Conservation (phyloP, 192 early-diverging fungal genomes). For the Coemansia javaensis region DNA sequence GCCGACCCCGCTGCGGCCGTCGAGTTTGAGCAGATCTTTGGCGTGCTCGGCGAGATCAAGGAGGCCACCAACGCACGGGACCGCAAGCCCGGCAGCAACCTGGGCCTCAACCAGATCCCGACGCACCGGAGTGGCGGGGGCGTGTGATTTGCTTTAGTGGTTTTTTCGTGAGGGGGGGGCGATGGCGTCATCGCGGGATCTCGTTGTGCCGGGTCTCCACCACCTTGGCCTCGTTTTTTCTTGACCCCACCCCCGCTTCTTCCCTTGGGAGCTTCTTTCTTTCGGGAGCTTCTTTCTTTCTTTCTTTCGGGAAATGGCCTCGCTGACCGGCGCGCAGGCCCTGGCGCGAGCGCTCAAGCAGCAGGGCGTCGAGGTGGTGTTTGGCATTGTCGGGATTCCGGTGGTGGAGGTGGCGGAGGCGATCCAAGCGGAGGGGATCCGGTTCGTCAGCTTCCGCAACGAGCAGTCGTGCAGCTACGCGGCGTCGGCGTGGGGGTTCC, state of each 20-base stretch:
- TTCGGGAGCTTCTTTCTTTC: neutral
- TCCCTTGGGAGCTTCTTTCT: neutral
- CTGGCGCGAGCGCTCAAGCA: constrained; percentile 56
- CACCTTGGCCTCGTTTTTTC: no score
- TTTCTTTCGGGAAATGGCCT: neutral
- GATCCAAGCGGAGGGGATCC: constrained; percentile 60
- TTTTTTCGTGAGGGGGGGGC: no score
- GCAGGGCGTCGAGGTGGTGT: constrained; percentile 59
- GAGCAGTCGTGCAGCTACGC: constrained; percentile 73
- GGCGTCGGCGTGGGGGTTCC: constrained; percentile 59
- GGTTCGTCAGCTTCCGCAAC: constrained; percentile 68
- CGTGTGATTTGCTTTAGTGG: constrained; percentile 40
- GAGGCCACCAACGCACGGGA: constrained; percentile 34
- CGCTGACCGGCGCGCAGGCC: constrained; percentile 55
- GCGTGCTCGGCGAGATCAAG: constrained; percentile 45
- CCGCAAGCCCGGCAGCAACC: constrained; percentile 16
- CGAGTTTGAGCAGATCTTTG: constrained; percentile 53
- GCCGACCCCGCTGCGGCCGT: constrained; percentile 17
- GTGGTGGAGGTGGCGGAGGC: constrained; percentile 75
- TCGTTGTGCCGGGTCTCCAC: no score
- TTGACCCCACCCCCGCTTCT: neutral
- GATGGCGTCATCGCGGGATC: no score
- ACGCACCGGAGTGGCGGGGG: constrained; percentile 52
- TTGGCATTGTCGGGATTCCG: constrained; percentile 76
- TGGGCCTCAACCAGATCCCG: constrained; percentile 48